phyloP scores from a whole-genome alignment of 116 monocot genomes.

The Thalassia testudinum region DNA sequence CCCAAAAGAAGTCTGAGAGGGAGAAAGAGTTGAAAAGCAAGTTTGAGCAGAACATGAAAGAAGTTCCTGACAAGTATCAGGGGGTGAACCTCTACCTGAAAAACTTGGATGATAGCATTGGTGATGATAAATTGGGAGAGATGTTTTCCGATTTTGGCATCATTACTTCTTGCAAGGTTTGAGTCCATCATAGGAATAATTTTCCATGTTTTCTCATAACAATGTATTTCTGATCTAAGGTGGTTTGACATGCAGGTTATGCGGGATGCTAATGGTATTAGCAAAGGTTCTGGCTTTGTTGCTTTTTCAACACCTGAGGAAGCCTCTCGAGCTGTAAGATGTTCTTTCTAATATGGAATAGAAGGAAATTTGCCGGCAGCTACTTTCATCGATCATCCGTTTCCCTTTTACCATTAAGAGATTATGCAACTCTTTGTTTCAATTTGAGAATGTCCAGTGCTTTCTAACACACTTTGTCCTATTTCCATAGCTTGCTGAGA shows the following conservation, averaged over 20 bases:
- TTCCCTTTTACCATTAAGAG: background rate
- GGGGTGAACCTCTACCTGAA: slow-evolving; percentile 75
- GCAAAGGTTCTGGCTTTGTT: slow-evolving; percentile 95
- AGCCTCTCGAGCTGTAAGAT: slow-evolving; percentile 63
- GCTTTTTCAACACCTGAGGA: slow-evolving; percentile 73
- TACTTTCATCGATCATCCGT: too few species aligned
- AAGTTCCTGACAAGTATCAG: slow-evolving; percentile 44
- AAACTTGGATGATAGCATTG: slow-evolving; percentile 77
- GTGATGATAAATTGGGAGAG: slow-evolving; percentile 72
- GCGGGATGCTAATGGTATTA: slow-evolving; percentile 80
- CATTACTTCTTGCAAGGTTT: slow-evolving; percentile 83
- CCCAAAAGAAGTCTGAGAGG: slow-evolving; percentile 89
- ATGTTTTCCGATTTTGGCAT: slow-evolving; percentile 66
- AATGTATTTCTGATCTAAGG: background rate
- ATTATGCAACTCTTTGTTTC: background rate
- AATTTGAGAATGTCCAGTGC: background rate
- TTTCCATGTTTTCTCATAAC: background rate
- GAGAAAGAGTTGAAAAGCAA: slow-evolving; percentile 66
- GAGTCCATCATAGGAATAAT: background rate
- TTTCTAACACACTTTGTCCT: background rate
- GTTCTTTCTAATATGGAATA: too few species aligned
- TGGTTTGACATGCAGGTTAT: slow-evolving; percentile 36
- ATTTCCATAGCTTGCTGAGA: slow-evolving; percentile 40
- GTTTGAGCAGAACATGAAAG: slow-evolving; percentile 58
- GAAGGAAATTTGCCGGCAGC: too few species aligned